A percentile compares a stretch with the other conserved stretches of the same genome.
phyloP scores from a whole-genome alignment of 73 alveolate genomes.

The Tetrahymena thermophila region DNA sequence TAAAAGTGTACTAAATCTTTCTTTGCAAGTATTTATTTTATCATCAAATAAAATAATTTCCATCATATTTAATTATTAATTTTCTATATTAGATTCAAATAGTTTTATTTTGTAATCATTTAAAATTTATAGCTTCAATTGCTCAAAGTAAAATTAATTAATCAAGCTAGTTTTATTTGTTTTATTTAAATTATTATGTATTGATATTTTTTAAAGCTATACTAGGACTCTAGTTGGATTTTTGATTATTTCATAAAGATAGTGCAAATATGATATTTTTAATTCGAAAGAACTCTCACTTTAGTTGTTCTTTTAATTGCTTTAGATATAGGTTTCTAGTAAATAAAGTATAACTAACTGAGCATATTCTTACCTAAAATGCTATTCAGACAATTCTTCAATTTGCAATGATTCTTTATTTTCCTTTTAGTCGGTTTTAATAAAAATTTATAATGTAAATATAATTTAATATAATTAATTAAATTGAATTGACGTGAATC shows the following conservation, averaged over 20 bases:
- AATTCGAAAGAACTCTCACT: too few relatives aligned
- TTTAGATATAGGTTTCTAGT: background rate
- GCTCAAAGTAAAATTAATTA: background rate
- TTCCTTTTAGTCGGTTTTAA: background rate
- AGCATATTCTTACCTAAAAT: background rate
- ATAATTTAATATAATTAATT: too few relatives aligned
- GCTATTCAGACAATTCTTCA: background rate
- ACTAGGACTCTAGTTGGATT: background rate
- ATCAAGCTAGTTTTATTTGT: too few relatives aligned
- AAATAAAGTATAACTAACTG: too few relatives aligned
- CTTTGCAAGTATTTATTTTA: background rate
- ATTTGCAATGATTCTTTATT: background rate
- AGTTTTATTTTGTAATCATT: background rate
- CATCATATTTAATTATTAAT: background rate
- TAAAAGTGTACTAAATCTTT: background rate
- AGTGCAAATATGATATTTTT: background rate
- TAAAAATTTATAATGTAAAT: too few relatives aligned
- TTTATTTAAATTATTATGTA: too few relatives aligned
- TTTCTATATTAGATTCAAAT: background rate
- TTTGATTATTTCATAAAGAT: background rate
- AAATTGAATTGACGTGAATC: too few relatives aligned
- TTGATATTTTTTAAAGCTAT: background rate
- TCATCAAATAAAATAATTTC: background rate
- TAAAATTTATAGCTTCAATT: background rate
- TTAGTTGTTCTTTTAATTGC: background rate